phyloP scores from a whole-genome alignment of 495 filamentous ascomycete species.

The Penicillium bovifimosum region DNA sequence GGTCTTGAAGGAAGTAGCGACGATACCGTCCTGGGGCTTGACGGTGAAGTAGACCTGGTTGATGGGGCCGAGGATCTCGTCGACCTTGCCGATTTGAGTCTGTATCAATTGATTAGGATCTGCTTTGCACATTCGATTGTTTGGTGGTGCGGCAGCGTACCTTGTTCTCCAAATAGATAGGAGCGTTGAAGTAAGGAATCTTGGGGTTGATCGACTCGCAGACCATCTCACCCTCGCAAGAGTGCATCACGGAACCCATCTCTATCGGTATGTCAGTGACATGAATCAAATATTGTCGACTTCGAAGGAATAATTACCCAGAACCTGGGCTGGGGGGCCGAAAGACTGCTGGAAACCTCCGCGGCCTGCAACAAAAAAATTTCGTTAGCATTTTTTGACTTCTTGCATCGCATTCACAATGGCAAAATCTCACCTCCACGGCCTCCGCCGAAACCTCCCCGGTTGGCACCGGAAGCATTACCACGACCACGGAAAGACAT shows the following conservation, averaged over 20 bases:
- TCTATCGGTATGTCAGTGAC: slow-evolving; percentile 46
- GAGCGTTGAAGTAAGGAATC: slow-evolving; percentile 98
- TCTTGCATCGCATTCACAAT: background rate
- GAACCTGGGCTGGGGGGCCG: slow-evolving; percentile 61
- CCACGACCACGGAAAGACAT: slow-evolving; percentile 54
- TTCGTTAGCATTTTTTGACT: slow-evolving; percentile 30
- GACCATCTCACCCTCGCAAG: slow-evolving; percentile 93
- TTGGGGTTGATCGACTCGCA: slow-evolving; percentile 91
- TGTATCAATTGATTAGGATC: slow-evolving; percentile 25
- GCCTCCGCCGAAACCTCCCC: slow-evolving; percentile 45
- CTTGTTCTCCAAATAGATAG: slow-evolving; percentile 98
- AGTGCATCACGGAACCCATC: slow-evolving; percentile 90
- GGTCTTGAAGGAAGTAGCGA: slow-evolving; percentile 85
- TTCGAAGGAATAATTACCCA: slow-evolving; percentile 43
- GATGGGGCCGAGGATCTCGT: slow-evolving; percentile 77
- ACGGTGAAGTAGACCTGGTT: slow-evolving; percentile 98
- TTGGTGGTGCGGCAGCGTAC: slow-evolving; percentile 32
- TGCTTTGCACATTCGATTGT: background rate
- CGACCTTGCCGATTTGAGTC: slow-evolving; percentile 56
- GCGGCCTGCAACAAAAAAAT: slow-evolving; percentile 47
- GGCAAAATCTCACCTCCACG: slow-evolving; percentile 35
- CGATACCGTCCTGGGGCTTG: slow-evolving; percentile 92
- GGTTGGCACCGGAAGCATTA: slow-evolving; percentile 43
- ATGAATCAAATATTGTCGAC: background rate
- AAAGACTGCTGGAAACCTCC: slow-evolving; percentile 59